These are phyloP conservation scores for Globisporangium uncinulatum DNA, from an alignment of 352 stramenopile genomes.

Conservation along the genomic window DNA sequence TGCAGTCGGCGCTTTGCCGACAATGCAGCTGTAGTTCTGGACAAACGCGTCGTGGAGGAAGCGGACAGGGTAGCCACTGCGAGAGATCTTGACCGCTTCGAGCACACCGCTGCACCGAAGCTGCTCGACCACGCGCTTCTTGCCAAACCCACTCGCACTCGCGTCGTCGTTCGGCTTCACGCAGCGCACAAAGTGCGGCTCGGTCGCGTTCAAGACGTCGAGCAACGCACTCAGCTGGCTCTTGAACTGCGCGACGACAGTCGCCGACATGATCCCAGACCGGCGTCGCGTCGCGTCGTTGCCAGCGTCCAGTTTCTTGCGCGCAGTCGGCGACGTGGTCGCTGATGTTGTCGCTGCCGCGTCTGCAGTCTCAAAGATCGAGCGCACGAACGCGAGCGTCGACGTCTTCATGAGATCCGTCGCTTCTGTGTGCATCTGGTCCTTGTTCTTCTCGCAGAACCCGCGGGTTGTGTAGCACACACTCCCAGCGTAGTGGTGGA, in stretches of 20 bases:
- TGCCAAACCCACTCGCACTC: constrained; percentile 56
- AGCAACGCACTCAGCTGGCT: constrained; percentile 91
- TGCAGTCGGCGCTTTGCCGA: constrained; percentile 34
- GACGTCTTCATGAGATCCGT: constrained; percentile 70
- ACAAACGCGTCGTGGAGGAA: constrained; percentile 92
- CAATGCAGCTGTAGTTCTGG: constrained; percentile 72
- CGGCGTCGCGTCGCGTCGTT: constrained; percentile 34
- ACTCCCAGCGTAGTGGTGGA: constrained; percentile 82
- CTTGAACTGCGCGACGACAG: constrained; percentile 91
- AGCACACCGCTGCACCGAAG: constrained; percentile 84
- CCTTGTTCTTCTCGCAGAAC: constrained; percentile 90
- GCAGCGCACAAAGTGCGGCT: constrained; percentile 91
- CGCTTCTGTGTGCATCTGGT: constrained; percentile 81
- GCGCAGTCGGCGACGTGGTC: constrained; percentile 12
- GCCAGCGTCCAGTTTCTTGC: constrained; percentile 14
- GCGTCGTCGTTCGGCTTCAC: constrained; percentile 85
- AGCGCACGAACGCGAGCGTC: constrained; percentile 53
- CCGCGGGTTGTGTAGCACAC: constrained; percentile 78
- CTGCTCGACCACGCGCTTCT: constrained; percentile 70
- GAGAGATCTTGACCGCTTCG: constrained; percentile 87
- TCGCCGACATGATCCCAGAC: constrained; percentile 80
- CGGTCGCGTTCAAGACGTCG: constrained; percentile 91
- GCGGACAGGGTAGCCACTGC: constrained; percentile 92
- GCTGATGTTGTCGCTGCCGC: background rate
- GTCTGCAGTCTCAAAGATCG: constrained; percentile 54